A percentile compares a stretch with the other conserved stretches of the same genome.
These are phyloP conservation scores for Pelargonium cotyledonis DNA, from an alignment of 441 rosid species.

Conservation along the genomic window DNA sequence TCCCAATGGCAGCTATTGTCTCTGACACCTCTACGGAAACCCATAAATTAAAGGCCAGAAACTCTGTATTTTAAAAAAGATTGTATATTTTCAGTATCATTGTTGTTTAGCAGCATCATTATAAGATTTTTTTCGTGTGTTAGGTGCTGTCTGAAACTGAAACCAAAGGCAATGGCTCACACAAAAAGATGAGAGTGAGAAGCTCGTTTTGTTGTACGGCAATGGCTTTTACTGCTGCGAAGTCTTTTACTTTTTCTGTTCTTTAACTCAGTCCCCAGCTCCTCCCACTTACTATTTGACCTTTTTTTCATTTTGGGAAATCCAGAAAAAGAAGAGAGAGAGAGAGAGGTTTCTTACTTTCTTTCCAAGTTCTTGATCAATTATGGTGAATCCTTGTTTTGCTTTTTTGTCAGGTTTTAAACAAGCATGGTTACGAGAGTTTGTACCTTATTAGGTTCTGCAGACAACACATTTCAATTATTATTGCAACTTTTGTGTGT, in stretches of 20 bases:
- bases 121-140: neutral
- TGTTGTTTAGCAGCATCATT: neutral
- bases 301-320: conserved; percentile 36
- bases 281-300: conserved; percentile 28
- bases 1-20: conserved; percentile 52
- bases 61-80: no score
- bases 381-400: no score
- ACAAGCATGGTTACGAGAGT: no score
- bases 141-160: conserved; percentile 40
- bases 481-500: no score
- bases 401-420: no score
- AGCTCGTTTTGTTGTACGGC: conserved; percentile 33
- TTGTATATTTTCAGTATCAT: no score
- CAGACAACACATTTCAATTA: no score
- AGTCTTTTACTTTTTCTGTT: conserved; percentile 45
- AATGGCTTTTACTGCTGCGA: conserved; percentile 42
- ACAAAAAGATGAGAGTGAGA: conserved; percentile 13
- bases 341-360: no score
- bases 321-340: conserved; percentile 4
- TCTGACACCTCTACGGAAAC: conserved; percentile 75
- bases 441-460: no score
- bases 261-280: conserved; percentile 34
- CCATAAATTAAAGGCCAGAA: conserved; percentile 42
- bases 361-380: no score
- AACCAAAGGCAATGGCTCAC: conserved; percentile 18